Base-by-base conservation (phyloP, 1,284 basidiomycete species). In the Leccinum brunneo-olivaceum region DNA sequence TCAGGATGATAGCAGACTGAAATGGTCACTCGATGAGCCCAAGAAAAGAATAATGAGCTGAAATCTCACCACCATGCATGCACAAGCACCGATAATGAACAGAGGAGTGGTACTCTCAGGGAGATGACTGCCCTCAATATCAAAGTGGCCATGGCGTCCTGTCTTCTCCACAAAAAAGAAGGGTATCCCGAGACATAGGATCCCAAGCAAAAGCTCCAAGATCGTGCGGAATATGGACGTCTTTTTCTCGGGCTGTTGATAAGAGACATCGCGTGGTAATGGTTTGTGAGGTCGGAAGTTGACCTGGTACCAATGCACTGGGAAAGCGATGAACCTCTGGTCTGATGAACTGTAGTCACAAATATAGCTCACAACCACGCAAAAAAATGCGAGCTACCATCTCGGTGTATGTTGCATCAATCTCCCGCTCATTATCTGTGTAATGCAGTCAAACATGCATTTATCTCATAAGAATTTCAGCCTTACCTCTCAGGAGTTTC, bases 1-100 rank as follows among this genome's bases (percentile, higher is more conserved):
- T 85, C 43, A 88, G 66, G 15, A 88, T 73, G 43, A 87, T 74
- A 21, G 83, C 84, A 53, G 84, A 83, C 84, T 88, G 44, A 36
- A 43, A 48, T 4, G 14, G 23, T 5, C 2, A n/a, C 16, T 15
- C 11, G 21, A 37, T 53, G 21, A 57, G 45, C 28, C 18, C 44
- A 35, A 45, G n/a, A 38, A 50, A 34, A 42, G 34, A 24, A 35
- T 15, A 11, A 24, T 14, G n/a, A 3, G 10, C 10, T n/a, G n/a
- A 34, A 38, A 45, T 69, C 78, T 65, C 60, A 84, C 82, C 62
- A 83, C 72, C n/a, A 85, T 62, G 53, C 79, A 83, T 11, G 80
- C 74, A 57, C 73, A 79, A 6, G 74, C 79, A 14, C 80, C 77
- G 36, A 83, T 62, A 41, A 82, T 58, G 48, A 86, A 70, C 57